phyloP scores from a whole-genome alignment of 2,329 filamentous ascomycete genomes.

The Apiospora phragmitis region DNA sequence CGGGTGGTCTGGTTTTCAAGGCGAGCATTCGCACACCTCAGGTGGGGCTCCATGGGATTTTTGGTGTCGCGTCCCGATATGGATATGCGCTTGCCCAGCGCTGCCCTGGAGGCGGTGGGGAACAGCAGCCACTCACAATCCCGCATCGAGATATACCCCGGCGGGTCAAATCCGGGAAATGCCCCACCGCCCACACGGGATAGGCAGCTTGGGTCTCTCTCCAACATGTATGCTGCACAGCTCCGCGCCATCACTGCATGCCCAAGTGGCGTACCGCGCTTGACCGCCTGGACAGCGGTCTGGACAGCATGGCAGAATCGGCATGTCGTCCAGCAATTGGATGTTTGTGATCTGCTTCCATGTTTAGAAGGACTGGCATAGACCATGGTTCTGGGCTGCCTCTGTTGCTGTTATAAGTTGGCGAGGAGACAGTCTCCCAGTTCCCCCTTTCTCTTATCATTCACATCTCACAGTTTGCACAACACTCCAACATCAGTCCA shows the following conservation, averaged over 20 bases:
- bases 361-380: background rate
- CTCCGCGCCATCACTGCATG: constrained; percentile 8
- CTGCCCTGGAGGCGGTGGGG: constrained; percentile 8
- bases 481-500: background rate
- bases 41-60: background rate
- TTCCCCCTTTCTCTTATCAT: background rate
- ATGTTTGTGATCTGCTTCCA: background rate
- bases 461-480: background rate
- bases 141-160: background rate
- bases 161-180: background rate
- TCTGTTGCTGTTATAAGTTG: background rate
- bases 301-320: background rate
- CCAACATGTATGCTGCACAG: background rate
- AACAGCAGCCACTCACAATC: background rate
- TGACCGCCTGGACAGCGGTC: constrained; percentile 10
- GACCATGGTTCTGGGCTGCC: background rate
- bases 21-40: background rate
- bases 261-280: background rate
- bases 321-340: background rate
- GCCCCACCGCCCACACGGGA: background rate
- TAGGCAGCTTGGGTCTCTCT: background rate
- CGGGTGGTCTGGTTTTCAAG: background rate
- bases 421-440: background rate
- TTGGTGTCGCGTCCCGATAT: background rate
- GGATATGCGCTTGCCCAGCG: constrained; percentile 7